Conservation (phyloP, 2,329 filamentous ascomycete species). For the Claviceps cyperi region DNA sequence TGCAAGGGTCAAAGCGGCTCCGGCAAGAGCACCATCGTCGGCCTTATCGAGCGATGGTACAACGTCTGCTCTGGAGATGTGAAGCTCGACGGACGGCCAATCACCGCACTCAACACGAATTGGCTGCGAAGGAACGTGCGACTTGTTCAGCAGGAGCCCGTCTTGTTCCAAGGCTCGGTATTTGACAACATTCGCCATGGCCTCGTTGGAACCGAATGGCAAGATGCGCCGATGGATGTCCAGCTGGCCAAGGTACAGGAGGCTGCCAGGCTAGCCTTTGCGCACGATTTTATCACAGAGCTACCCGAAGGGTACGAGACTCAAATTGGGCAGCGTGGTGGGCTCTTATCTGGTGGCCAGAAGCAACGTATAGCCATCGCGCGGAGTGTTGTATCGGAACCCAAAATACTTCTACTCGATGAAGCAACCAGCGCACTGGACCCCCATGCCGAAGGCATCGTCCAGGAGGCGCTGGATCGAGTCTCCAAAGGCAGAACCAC, state of each 20-base stretch:
- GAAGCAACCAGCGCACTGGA: conserved; percentile 87
- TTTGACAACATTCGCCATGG: conserved; percentile 41
- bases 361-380: conserved; percentile 9
- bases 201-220: conserved; percentile 26
- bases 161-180: conserved; percentile 33
- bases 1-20: conserved; percentile 24
- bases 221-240: conserved; percentile 23
- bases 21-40: conserved; percentile 44
- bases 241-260: conserved; percentile 28
- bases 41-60: conserved; percentile 46
- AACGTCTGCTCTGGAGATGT: conserved; percentile 30
- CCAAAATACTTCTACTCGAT: conserved; percentile 83
- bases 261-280: conserved; percentile 34
- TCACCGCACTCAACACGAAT: background rate
- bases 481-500: conserved; percentile 77
- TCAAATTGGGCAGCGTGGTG: conserved; percentile 46
- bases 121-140: background rate
- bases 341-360: conserved; percentile 34
- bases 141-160: conserved; percentile 20
- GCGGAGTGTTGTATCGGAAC: conserved; percentile 52
- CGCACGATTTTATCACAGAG: conserved; percentile 33
- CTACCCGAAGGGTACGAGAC: conserved; percentile 37
- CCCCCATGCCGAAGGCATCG: conserved; percentile 81
- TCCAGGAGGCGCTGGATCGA: conserved; percentile 67
- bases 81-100: conserved; percentile 23